Evolutionary conservation across 108 stramenopile genomes (phyloP), one percentile per base, ranked within the genome.

Genomic region (Aureococcus anophagefferens): DNA sequence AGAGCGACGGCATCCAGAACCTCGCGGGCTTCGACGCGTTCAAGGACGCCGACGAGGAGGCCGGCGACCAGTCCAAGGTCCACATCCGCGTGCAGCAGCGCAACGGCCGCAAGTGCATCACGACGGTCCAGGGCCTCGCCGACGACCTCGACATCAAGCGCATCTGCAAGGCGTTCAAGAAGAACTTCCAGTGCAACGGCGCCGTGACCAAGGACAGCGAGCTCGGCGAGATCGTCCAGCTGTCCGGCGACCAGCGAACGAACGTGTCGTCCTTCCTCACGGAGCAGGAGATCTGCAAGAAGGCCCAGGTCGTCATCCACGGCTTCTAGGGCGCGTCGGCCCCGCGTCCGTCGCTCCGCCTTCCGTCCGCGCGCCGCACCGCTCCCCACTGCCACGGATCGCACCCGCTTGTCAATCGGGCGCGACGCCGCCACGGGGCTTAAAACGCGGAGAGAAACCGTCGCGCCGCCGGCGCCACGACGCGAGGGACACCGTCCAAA

Each of bases 81-180:
- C 98, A 98, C 74, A 93, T 98, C 62, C 98, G 98, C 70, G 92
- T 97, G 65, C 96, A 97, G 81, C 98, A 96, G 85, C 92, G 98
- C 35, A 96, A 94, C 77, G 95, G 98, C 68, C 82, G 95, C 65
- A 98, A 98, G 82, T 97, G 96, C 88, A 98, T 97, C 81, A 96
- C 95, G n/a, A 95, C 96, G 0, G 84, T 98, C 11, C 90, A 94
- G 66, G 96, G 96, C 65, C 81, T 97, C 64, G 94, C 95, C 31
- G 94, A 96, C 74, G 98, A 98, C 79, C 90, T 98, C 45, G 98
- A 98, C 83, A 78, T 98, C 66, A 94, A 96, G 80, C 85, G 93
- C 67, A 98, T 98, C 81, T 94, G 94, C 84, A 96, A 96, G 79
- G 96, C 96, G 37, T 91, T 98, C 80, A 98, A 97, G 84, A 98